phyloP scores from a whole-genome alignment of 257 asterid species.

The Avicennia marina region DNA sequence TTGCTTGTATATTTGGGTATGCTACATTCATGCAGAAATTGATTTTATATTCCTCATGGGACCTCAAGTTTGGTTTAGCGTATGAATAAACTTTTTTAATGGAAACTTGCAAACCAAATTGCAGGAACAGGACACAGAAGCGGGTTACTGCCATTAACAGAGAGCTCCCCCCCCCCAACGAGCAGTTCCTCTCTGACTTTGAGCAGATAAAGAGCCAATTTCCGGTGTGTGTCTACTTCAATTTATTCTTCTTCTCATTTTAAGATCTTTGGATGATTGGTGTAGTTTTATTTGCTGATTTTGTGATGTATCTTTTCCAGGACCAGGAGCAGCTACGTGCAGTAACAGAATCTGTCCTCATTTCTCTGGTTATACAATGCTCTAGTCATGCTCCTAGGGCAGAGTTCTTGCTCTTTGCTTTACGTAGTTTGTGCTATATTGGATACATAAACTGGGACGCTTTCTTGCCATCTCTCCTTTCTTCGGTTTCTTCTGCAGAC shows the following conservation, averaged over 20 bases:
- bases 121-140: slow-evolving; percentile 90
- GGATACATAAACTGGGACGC: slow-evolving; percentile 89
- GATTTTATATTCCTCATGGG: slow-evolving; percentile 3
- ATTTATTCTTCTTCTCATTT: not conserved
- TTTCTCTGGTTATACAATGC: slow-evolving; percentile 78
- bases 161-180: slow-evolving; percentile 90
- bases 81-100: slow-evolving; percentile 13
- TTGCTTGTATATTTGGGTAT: not conserved
- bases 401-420: slow-evolving; percentile 83
- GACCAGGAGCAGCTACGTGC: slow-evolving; percentile 82
- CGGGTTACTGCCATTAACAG: slow-evolving; percentile 86
- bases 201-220: slow-evolving; percentile 78
- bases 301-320: slow-evolving; percentile 35
- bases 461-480: slow-evolving; percentile 84
- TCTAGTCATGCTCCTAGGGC: slow-evolving; percentile 93
- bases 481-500: slow-evolving; percentile 82
- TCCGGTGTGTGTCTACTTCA: slow-evolving; percentile 39
- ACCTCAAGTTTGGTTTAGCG: slow-evolving; percentile 6
- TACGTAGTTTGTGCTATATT: slow-evolving; percentile 66
- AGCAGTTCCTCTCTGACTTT: slow-evolving; percentile 79
- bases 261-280: slow-evolving; percentile 14
- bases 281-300: slow-evolving; percentile 9
- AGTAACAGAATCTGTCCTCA: slow-evolving; percentile 74
- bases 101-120: slow-evolving; percentile 8
- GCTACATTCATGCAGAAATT: not conserved